Percentiles rank a stretch among this genome's conserved stretches.
Conservation (phyloP, 2,329 filamentous ascomycete species). For the Corynespora cassiicola region DNA sequence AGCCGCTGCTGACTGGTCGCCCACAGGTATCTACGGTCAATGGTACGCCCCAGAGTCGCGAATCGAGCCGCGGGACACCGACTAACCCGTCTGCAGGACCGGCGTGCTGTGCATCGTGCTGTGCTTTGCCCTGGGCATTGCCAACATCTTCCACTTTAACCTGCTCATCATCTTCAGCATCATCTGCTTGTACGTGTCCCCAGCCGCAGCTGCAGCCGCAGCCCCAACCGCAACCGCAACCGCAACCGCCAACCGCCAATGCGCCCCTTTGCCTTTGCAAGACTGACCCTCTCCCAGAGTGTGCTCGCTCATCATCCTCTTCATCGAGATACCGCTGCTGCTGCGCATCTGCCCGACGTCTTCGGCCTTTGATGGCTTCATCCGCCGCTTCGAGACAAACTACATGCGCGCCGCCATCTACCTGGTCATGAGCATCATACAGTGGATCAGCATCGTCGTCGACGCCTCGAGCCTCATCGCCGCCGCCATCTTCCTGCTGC, state of each 20-base stretch:
- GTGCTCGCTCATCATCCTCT: slow-evolving; percentile 57
- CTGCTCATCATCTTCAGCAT: slow-evolving; percentile 64
- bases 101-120: slow-evolving; percentile 68
- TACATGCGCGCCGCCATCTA: slow-evolving; percentile 96
- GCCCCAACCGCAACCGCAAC: neutral
- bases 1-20: slow-evolving; percentile 38
- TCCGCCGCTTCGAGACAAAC: slow-evolving; percentile 93
- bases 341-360: slow-evolving; percentile 98
- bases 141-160: slow-evolving; percentile 70
- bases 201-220: neutral
- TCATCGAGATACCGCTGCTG: slow-evolving; percentile 82
- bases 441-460: slow-evolving; percentile 79
- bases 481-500: slow-evolving; percentile 78
- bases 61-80: neutral
- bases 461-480: slow-evolving; percentile 78
- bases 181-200: slow-evolving; percentile 55
- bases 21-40: slow-evolving; percentile 71
- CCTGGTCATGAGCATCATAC: slow-evolving; percentile 76
- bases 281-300: slow-evolving; percentile 48
- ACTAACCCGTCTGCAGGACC: slow-evolving; percentile 46
- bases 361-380: slow-evolving; percentile 82
- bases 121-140: slow-evolving; percentile 71
- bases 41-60: slow-evolving; percentile 53
- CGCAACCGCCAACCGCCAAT: slow-evolving; percentile 9
- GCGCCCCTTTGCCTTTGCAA: too few relatives aligned